A percentile compares a stretch with the other conserved stretches of the same genome.
These are phyloP conservation scores for Mycena venus DNA, from an alignment of 768 basidiomycete species.

Conservation along the genomic window DNA sequence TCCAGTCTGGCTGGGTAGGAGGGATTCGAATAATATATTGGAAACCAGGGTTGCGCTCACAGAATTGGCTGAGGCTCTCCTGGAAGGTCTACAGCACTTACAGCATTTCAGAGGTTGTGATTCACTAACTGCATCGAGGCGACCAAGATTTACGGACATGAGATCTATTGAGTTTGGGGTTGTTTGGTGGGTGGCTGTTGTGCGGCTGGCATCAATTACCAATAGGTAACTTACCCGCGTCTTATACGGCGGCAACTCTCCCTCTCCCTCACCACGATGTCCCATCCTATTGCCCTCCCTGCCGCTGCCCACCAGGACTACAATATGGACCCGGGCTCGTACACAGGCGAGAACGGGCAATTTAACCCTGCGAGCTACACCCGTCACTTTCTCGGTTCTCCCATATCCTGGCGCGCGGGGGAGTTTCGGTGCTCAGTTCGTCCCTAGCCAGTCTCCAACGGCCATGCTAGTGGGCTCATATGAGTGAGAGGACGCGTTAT, in stretches of 20 bases:
- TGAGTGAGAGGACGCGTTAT: slow-evolving; percentile 63
- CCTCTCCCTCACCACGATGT: slow-evolving; percentile 23
- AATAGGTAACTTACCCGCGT: neutral
- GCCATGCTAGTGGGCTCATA: slow-evolving; percentile 71
- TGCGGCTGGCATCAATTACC: neutral
- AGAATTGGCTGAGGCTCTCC: too few species aligned
- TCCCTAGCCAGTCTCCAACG: slow-evolving; percentile 70
- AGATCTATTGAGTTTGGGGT: neutral
- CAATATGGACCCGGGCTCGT: slow-evolving; percentile 64
- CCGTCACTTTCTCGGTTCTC: slow-evolving; percentile 77
- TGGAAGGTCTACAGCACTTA: too few species aligned
- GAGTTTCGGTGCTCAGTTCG: slow-evolving; percentile 75
- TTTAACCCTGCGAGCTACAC: slow-evolving; percentile 80
- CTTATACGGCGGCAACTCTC: neutral
- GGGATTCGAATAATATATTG: too few species aligned
- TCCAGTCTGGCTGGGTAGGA: too few species aligned
- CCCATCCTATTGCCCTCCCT: slow-evolving; percentile 64
- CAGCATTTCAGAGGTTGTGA: too few species aligned
- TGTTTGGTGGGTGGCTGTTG: neutral
- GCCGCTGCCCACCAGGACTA: slow-evolving; percentile 36
- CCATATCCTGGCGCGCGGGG: slow-evolving; percentile 79
- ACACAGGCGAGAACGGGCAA: slow-evolving; percentile 56
- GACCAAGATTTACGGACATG: too few species aligned
- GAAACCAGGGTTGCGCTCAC: too few species aligned
- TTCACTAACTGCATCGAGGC: too few species aligned